Conservation (phyloP, 2,329 filamentous ascomycete genomes). For the Colletotrichum sp. region DNA sequence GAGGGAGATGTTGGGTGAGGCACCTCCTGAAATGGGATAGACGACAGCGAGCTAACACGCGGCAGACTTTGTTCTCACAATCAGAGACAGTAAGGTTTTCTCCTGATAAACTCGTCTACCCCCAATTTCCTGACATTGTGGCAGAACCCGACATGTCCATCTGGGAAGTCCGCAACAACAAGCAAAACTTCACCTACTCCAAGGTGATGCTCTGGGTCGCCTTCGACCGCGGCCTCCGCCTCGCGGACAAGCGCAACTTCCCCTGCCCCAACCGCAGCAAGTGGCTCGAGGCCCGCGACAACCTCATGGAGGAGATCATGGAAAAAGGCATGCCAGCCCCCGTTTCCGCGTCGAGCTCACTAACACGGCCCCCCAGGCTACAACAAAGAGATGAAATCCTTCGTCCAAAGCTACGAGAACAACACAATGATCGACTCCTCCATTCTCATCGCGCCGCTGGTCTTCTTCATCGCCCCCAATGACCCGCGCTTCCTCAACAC, state of each 20-base stretch:
- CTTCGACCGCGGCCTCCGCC: conserved; percentile 75
- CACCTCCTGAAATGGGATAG: neutral
- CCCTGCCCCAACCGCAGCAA: conserved; percentile 72
- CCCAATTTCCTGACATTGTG: too few species aligned
- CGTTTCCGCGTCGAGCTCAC: neutral
- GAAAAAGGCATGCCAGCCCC: conserved; percentile 46
- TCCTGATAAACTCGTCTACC: neutral
- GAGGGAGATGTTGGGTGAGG: conserved; percentile 65
- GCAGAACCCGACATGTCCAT: conserved; percentile 82
- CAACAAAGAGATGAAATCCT: conserved; percentile 71
- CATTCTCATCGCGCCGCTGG: conserved; percentile 76
- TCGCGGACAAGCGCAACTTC: conserved; percentile 77
- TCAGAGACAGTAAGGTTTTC: conserved; percentile 57
- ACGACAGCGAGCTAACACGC: neutral
- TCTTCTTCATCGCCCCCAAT: conserved; percentile 81
- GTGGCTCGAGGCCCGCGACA: conserved; percentile 72
- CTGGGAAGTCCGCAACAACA: conserved; percentile 79
- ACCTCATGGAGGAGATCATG: conserved; percentile 79
- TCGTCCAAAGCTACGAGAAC: conserved; percentile 79
- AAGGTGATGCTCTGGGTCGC: conserved; percentile 86
- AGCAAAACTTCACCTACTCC: conserved; percentile 82
- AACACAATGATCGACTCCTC: conserved; percentile 74
- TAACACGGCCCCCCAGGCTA: conserved; percentile 54
- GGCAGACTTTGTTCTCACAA: conserved; percentile 72
- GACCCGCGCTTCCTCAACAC: conserved; percentile 78